Percentiles rank a stretch among this genome's conserved stretches.
Conservation (phyloP, 2,329 filamentous ascomycete genomes). For the Nemania serpens region DNA sequence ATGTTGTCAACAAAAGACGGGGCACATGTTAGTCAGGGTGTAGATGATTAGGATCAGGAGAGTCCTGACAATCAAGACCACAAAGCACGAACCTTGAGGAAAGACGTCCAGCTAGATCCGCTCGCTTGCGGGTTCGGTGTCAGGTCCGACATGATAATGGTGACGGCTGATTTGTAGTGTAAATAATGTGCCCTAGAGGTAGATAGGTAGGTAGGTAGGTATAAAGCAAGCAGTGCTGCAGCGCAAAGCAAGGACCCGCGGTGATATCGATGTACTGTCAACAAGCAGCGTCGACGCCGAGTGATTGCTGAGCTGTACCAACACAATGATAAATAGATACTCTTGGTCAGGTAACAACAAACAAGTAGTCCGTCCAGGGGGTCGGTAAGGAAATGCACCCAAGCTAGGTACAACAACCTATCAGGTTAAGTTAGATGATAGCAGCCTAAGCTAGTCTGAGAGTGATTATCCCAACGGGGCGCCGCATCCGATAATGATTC, state of each 20-base stretch:
- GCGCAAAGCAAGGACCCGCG: conserved; percentile 22
- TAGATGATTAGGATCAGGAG: neutral
- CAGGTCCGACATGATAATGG: conserved; percentile 35
- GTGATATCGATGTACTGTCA: neutral
- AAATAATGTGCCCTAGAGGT: neutral
- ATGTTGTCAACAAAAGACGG: neutral
- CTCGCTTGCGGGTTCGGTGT: conserved; percentile 38
- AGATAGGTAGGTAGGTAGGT: neutral
- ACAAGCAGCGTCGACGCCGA: neutral
- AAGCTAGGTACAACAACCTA: neutral
- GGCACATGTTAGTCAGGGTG: conserved; percentile 10
- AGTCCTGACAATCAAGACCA: neutral
- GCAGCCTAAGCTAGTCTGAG: too few species aligned
- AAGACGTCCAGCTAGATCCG: conserved; percentile 41
- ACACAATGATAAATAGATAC: neutral
- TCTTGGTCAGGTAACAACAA: neutral
- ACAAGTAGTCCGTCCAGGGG: neutral
- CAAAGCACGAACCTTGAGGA: conserved; percentile 39
- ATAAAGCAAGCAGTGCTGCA: conserved; percentile 14
- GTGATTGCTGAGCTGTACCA: neutral
- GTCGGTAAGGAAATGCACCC: neutral
- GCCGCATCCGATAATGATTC: too few species aligned
- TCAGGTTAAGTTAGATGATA: too few species aligned
- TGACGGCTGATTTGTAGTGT: conserved; percentile 8
- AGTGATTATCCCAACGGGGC: too few species aligned